These are phyloP conservation scores for Apostasia ramifera DNA, from an alignment of 106 monocot genomes.

Conservation along the genomic window DNA sequence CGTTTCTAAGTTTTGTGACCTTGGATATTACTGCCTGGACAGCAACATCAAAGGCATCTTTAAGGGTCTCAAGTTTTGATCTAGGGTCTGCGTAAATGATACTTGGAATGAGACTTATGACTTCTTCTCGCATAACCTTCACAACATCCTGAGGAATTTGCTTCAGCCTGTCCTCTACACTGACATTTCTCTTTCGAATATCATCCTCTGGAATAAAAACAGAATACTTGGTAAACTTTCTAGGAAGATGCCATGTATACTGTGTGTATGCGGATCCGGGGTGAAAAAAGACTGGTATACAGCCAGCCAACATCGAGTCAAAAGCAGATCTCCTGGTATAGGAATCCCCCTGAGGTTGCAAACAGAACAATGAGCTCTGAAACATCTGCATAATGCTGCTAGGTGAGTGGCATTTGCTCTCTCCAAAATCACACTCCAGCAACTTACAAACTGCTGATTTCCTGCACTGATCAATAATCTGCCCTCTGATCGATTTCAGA, in stretches of 20 bases:
- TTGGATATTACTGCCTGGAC: slow-evolving; percentile 61
- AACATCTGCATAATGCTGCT: slow-evolving; percentile 76
- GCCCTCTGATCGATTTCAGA: slow-evolving; percentile 43
- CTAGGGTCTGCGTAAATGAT: slow-evolving; percentile 72
- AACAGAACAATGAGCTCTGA: slow-evolving; percentile 73
- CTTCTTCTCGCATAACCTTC: slow-evolving; percentile 56
- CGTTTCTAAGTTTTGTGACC: slow-evolving; percentile 57
- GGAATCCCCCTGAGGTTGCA: slow-evolving; percentile 92
- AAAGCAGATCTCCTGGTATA: slow-evolving; percentile 83
- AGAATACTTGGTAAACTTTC: slow-evolving; percentile 57
- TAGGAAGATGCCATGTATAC: slow-evolving; percentile 87
- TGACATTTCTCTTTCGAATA: slow-evolving; percentile 47
- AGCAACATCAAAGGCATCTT: slow-evolving; percentile 88
- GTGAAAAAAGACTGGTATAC: slow-evolving; percentile 93
- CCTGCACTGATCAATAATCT: slow-evolving; percentile 66
- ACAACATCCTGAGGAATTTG: slow-evolving; percentile 49
- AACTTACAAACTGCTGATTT: slow-evolving; percentile 40
- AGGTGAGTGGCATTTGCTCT: slow-evolving; percentile 75
- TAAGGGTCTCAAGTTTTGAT: slow-evolving; percentile 46
- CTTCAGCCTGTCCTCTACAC: slow-evolving; percentile 56
- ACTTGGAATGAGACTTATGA: slow-evolving; percentile 64
- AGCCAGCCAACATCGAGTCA: slow-evolving; percentile 91
- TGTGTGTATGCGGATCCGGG: slow-evolving; percentile 81
- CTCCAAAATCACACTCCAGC: slow-evolving; percentile 73
- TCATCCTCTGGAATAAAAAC: slow-evolving; percentile 82